Base-by-base conservation (phyloP, 164 flowering plant species). In the Stephania japonica region DNA sequence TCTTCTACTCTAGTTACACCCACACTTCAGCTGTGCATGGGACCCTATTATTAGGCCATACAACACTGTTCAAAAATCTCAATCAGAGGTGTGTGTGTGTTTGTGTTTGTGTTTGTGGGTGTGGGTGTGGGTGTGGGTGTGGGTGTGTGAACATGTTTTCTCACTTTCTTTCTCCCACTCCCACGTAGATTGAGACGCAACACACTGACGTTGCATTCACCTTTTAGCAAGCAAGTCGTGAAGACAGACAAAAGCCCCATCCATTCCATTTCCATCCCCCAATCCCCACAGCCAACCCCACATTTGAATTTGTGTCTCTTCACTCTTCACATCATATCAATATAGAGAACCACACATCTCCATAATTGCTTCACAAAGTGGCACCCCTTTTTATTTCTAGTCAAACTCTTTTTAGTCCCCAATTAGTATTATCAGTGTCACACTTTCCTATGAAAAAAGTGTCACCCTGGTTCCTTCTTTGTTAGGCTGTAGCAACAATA, bases 281-380 rank as follows among this genome's bases (percentile, higher is more conserved):
- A 64, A 16, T 16, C 23, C 64, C 64, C 67, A 64, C 67, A 38
- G 16, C 41, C 67, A 64, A 64, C 67, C 67, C 67, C 32, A 64
- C 32, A 64, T 24, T 64, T 14, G 67, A 64, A 64, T 24, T 24
- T 64, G 16, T 24, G 67, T 26, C 67, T 5, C 67, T 9, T 47
- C 53, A 11, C 53, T 47, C 16, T 16, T 47, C 50, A 44, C 14
- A 13, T 3, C 50, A 44, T 8, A 44, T 44, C 50, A 44, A 44
- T 11, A 11, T 47, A 19, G 9, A n/a, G 24, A n/a, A 59, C 8
- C 24, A 59, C 24, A 59, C 64, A 59, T 47, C 21, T 59, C 9
- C 7, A 59, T 13, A 14, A 59, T 7, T n/a, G 64, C 64, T 19
- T 32, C 38, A 9, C 64, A 59, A 59, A 59, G 64, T n/a, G 23